Conservation (phyloP, 495 filamentous ascomycete genomes). For the Aspergillus baeticus region DNA sequence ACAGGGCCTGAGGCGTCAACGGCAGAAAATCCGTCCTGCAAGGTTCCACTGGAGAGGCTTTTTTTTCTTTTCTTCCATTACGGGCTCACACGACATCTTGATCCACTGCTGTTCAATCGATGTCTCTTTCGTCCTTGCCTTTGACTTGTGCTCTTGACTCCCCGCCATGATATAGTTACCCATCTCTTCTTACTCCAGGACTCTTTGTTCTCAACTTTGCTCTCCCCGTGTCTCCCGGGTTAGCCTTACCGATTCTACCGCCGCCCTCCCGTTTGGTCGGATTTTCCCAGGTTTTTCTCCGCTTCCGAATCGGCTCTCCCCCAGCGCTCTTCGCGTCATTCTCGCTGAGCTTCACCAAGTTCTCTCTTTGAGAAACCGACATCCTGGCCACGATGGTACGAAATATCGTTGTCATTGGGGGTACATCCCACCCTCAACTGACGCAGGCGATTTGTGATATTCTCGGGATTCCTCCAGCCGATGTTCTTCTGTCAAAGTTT, state of each 20-base stretch:
- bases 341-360: slow-evolving; percentile 9
- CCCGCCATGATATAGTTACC: slow-evolving; percentile 41
- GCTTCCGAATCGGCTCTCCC: slow-evolving; percentile 24
- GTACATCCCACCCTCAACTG: slow-evolving; percentile 87
- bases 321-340: slow-evolving; percentile 15
- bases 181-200: slow-evolving; percentile 20
- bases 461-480: slow-evolving; percentile 79
- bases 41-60: slow-evolving; percentile 26
- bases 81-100: slow-evolving; percentile 24
- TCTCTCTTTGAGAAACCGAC: slow-evolving; percentile 7
- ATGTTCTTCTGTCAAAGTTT: slow-evolving; percentile 86
- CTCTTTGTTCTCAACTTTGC: slow-evolving; percentile 15
- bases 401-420: slow-evolving; percentile 92
- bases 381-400: slow-evolving; percentile 68
- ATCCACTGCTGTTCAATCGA: slow-evolving; percentile 19
- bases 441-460: slow-evolving; percentile 81
- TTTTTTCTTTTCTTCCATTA: slow-evolving; percentile 23
- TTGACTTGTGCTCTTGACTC: slow-evolving; percentile 18
- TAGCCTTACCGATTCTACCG: slow-evolving; percentile 27
- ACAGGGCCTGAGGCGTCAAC: slow-evolving; percentile 18
- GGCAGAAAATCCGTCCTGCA: slow-evolving; percentile 23
- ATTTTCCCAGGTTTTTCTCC: slow-evolving; percentile 29
- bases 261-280: slow-evolving; percentile 34
- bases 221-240: slow-evolving; percentile 15
- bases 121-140: slow-evolving; percentile 17